Evolutionary conservation across 2,329 filamentous ascomycete genomes (phyloP), one percentile per base, ranked within the genome.

Genomic region (Fusarium nelsonii): DNA sequence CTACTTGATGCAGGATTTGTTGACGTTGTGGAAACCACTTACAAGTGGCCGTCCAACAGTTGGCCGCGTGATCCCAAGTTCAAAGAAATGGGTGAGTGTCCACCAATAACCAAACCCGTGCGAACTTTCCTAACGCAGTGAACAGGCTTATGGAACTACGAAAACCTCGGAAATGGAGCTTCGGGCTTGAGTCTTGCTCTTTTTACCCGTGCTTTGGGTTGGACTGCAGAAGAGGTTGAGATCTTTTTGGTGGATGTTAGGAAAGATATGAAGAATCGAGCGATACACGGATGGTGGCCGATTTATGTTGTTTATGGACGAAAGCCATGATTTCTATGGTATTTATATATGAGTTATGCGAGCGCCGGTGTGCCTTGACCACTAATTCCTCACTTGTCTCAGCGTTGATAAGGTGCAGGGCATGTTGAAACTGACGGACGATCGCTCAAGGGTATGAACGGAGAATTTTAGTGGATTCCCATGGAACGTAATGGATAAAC

Each of bases 1-100:
- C 79, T 88, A 67, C 75, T 77, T 6, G 83, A 84, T 14, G 84
- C 82, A 0, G 87, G 87, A 0, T 89, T 89, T 63, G 77, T 80
- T 40, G 81, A 87, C 54, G 81, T 89, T 0, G 75, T 76, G 0
- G 82, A 87, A 69, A 76, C 80, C 3, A 71, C 83, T 8, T 84
- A 80, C 69, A 84, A 82, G 74, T 83, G 85, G 77, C 85, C 86
- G 0, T 79, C 79, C 34, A 85, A 83, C 65, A 74, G 78, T 10
- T 88, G 86, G 85, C 82, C 85, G 0, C 83, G 81, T 39, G 82
- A 86, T 44, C 78, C 79, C 4, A 81, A 82, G 30, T 79, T 84
- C 44, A 88, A 87, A 71, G 81, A 87, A 43, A 72, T 87, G 4
- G 86, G 85, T 78, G 64, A 23, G 70, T n/a, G 9, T 30, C 0